Percentiles rank a stretch among this genome's conserved stretches.
Conservation (phyloP, 1,139 yeast genomes). For the Debaryomyces udenii region DNA sequence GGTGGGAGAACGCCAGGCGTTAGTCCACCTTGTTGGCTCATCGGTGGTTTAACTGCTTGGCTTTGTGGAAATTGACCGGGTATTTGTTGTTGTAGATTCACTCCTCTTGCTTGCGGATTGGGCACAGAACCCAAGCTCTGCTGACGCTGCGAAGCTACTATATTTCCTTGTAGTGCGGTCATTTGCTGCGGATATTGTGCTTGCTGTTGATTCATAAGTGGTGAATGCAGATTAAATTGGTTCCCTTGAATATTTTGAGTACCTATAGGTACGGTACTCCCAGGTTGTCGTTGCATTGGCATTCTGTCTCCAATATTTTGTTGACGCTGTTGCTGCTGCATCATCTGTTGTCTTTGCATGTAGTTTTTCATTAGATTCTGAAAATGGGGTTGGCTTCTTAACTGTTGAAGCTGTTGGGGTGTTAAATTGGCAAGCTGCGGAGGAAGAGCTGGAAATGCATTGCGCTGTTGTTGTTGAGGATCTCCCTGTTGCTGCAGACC, state of each 20-base stretch:
- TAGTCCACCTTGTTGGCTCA: background rate
- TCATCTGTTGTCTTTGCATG: conserved; percentile 40
- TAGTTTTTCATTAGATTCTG: conserved; percentile 43
- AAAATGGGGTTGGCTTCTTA: conserved; percentile 52
- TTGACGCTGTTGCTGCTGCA: conserved; percentile 21
- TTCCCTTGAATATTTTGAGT: conserved; percentile 7
- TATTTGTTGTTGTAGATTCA: conserved; percentile 10
- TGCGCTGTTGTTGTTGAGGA: conserved; percentile 18
- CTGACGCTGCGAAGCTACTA: conserved; percentile 6
- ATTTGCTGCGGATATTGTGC: conserved; percentile 9
- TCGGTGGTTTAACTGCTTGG: conserved; percentile 1
- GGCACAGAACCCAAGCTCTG: conserved; percentile 6
- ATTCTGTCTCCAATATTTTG: conserved; percentile 1
- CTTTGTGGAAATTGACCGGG: conserved; percentile 5
- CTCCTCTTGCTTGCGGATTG: conserved; percentile 7
- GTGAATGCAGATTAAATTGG: conserved; percentile 12
- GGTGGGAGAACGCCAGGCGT: conserved; percentile 6
- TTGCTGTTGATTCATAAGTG: conserved; percentile 11
- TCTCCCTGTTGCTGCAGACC: conserved; percentile 14
- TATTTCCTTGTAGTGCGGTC: conserved; percentile 11
- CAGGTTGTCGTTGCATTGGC: conserved; percentile 7
- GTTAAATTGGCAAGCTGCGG: conserved; percentile 45
- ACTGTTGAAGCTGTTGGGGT: conserved; percentile 51
- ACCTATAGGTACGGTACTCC: background rate
- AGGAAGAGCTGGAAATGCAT: conserved; percentile 34